Evolutionary conservation across 2,329 filamentous ascomycete genomes (phyloP), one percentile per base, ranked within the genome.

Genomic region (Moelleriella libera): DNA sequence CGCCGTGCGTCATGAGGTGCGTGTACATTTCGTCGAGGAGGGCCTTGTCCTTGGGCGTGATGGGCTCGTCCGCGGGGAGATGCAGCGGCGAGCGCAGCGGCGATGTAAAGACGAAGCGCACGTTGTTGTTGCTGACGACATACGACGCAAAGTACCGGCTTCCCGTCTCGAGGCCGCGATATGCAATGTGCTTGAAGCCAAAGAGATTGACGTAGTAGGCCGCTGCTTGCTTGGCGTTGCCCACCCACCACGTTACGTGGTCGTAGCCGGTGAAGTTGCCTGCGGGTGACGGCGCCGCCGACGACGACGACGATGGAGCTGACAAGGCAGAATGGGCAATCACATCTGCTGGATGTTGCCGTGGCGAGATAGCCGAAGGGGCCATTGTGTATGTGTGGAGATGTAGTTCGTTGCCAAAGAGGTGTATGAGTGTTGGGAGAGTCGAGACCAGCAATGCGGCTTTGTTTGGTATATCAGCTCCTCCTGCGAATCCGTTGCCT

Each of bases 211-310:
- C 82, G 68, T 95, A 96, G 69, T 87, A 96, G 11, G 83, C 77
- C 40, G 89, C 89, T 3, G 88, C 87, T 71, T 96, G 89, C 69
- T 96, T 96, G 57, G 90, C 89, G 62, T 97, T 97, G 61, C 89
- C 88, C 31, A 96, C 90, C 71, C 88, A 95, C 89, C 89, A 96
- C 55, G 88, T 89, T 48, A 95, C 78, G 66, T 95, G 86, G 67
- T 95, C 87, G 64, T 95, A 96, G 60, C 87, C 88, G 51, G 79
- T 78, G 69, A 94, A 89, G 61, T 73, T 75, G 57, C 48, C 54
- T 2, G 65, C 51, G 57, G 68, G 56, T 49, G 63, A 60, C 48
- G 63, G 60, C 42, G 61, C 57, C 41, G 61, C 56, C 9, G 34
- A 2, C 34, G 34, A 2, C 34, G 21, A 21, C 21, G 21, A 21